Evolutionary conservation across 2,329 filamentous ascomycete species (phyloP).

Genomic region (Alternaria angustiovoidea): DNA sequence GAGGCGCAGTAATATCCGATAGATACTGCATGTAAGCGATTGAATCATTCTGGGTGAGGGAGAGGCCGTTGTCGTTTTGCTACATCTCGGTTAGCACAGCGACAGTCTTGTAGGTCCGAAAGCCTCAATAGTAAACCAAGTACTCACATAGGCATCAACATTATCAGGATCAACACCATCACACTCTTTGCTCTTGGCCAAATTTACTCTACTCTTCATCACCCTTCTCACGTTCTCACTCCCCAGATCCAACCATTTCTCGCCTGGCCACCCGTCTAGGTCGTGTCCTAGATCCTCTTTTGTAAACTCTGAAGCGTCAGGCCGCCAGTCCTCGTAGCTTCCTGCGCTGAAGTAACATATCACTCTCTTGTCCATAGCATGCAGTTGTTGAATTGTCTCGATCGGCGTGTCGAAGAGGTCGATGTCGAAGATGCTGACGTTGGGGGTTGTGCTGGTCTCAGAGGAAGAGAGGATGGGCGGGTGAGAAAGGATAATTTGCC

Average conservation of each 20-base stretch:
- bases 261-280: slow-evolving; percentile 70
- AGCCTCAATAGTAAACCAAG: neutral
- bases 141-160: slow-evolving; percentile 68
- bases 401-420: slow-evolving; percentile 64
- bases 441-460: slow-evolving; percentile 52
- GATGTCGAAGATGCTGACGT: slow-evolving; percentile 69
- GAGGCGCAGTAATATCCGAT: slow-evolving; percentile 60
- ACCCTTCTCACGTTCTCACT: slow-evolving; percentile 68
- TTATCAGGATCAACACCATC: slow-evolving; percentile 77
- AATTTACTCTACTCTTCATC: slow-evolving; percentile 67
- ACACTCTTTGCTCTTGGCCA: slow-evolving; percentile 69
- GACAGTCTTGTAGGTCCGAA: neutral
- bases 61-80: slow-evolving; percentile 68
- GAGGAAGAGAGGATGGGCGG: slow-evolving; percentile 28
- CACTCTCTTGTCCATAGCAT: slow-evolving; percentile 64
- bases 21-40: slow-evolving; percentile 69
- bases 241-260: slow-evolving; percentile 71
- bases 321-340: slow-evolving; percentile 70
- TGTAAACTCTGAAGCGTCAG: slow-evolving; percentile 65
- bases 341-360: slow-evolving; percentile 81
- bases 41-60: slow-evolving; percentile 64
- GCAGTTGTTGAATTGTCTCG: slow-evolving; percentile 58
- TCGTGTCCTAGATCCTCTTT: slow-evolving; percentile 64
- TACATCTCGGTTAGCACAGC: slow-evolving; percentile 15
- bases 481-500: slow-evolving; percentile 68